Conservation (phyloP, 1,284 basidiomycete species). For the Leccinum glutinopallens region DNA sequence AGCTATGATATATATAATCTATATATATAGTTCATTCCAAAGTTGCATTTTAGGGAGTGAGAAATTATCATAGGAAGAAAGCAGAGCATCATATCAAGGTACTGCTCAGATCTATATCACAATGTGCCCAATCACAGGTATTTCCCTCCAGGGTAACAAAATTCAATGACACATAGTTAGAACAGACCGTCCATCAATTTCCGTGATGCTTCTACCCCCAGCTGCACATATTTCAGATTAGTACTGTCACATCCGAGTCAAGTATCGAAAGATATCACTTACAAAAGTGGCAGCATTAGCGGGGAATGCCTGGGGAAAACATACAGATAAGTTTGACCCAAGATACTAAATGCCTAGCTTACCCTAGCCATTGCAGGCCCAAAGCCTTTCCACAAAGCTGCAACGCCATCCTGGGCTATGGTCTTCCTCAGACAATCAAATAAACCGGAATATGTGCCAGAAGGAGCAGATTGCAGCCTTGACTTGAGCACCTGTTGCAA, state of each 20-base stretch:
- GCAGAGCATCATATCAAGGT: constrained; percentile 20
- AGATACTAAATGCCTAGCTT: constrained; percentile 34
- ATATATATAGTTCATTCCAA: too few relatives aligned
- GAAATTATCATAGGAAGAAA: constrained; percentile 9
- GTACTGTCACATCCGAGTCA: constrained; percentile 1
- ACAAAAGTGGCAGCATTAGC: constrained; percentile 97
- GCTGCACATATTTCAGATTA: constrained; percentile 42
- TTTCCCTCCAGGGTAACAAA: constrained; percentile 11
- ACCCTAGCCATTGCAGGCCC: constrained; percentile 95
- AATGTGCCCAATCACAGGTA: constrained; percentile 7
- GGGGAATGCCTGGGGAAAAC: constrained; percentile 73
- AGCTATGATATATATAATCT: too few relatives aligned
- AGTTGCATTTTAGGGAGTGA: constrained; percentile 8
- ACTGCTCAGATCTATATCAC: constrained; percentile 13
- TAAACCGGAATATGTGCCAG: constrained; percentile 93
- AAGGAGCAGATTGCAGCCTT: constrained; percentile 94
- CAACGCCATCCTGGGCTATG: constrained; percentile 87
- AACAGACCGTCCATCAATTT: constrained; percentile 70
- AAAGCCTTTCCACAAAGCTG: constrained; percentile 95
- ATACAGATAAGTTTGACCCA: constrained; percentile 12
- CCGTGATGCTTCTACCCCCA: constrained; percentile 82
- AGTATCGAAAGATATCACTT: constrained; percentile 40
- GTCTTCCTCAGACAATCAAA: constrained; percentile 93
- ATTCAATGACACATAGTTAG: constrained; percentile 33
- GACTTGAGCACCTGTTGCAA: constrained; percentile 87